A percentile compares a stretch with the other conserved stretches of the same genome.
These are phyloP conservation scores for Tetratostichococcus sp. DNA, from an alignment of 139 green algal species.

Conservation along the genomic window DNA sequence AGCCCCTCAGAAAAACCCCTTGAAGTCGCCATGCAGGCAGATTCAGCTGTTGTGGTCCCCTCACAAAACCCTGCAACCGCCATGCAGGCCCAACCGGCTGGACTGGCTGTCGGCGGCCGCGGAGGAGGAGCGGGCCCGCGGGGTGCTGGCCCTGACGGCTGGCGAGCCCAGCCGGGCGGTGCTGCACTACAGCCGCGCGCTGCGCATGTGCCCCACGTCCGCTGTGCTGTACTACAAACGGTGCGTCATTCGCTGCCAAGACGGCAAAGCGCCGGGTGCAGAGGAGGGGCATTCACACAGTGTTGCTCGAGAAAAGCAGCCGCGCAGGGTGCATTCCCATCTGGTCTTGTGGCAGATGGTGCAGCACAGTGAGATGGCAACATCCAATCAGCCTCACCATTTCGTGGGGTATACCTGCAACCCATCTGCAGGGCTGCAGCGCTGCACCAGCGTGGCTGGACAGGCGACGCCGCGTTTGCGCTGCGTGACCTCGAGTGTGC, in stretches of 20 bases:
- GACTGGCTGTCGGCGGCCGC: neutral
- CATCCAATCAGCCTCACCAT: too few species aligned
- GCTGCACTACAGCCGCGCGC: slow-evolving; percentile 35
- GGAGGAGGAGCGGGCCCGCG: neutral
- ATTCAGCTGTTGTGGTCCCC: too few species aligned
- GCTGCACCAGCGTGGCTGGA: slow-evolving; percentile 49
- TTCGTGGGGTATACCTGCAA: too few species aligned
- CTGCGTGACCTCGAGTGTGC: slow-evolving; percentile 54
- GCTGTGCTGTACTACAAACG: slow-evolving; percentile 41
- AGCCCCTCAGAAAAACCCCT: too few species aligned
- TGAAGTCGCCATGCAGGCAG: too few species aligned
- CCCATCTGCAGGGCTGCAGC: slow-evolving; percentile 41
- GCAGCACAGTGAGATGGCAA: too few species aligned
- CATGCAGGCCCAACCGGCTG: neutral
- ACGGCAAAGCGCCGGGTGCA: too few species aligned
- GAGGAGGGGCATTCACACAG: too few species aligned
- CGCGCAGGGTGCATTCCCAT: too few species aligned
- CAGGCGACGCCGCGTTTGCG: slow-evolving; percentile 54
- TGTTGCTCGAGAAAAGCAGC: too few species aligned
- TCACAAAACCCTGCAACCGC: too few species aligned
- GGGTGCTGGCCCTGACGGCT: neutral
- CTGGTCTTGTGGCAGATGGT: too few species aligned
- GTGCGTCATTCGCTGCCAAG: slow-evolving; percentile 2
- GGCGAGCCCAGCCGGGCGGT: slow-evolving; percentile 15
- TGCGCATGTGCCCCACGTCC: slow-evolving; percentile 38